phyloP scores from a whole-genome alignment of 1,139 yeast genomes.

The Pichia sp. region DNA sequence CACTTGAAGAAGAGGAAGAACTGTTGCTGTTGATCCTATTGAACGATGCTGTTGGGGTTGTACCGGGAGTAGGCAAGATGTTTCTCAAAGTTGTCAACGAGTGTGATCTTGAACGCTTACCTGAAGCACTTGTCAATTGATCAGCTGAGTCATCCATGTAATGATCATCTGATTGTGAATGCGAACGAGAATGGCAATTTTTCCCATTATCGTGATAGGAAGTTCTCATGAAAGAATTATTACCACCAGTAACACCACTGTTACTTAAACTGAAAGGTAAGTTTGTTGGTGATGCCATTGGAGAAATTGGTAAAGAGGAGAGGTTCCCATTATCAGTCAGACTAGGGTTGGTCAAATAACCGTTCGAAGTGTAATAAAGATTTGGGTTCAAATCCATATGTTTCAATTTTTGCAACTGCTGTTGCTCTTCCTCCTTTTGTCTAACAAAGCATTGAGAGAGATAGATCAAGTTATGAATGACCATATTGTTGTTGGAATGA shows the following conservation, averaged over 20 bases:
- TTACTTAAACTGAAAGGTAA: slow-evolving; percentile 6
- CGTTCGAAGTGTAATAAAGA: slow-evolving; percentile 11
- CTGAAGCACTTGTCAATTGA: not conserved
- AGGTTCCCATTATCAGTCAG: slow-evolving; percentile 15
- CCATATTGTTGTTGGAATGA: slow-evolving; percentile 18
- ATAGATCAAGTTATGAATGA: slow-evolving; percentile 23
- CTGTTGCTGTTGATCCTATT: slow-evolving; percentile 11
- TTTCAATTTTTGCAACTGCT: slow-evolving; percentile 13
- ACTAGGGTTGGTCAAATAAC: slow-evolving; percentile 10
- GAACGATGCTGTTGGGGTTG: slow-evolving; percentile 25
- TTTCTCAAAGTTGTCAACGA: slow-evolving; percentile 19
- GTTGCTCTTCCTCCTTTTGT: slow-evolving; percentile 22
- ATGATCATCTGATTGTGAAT: slow-evolving; percentile 6
- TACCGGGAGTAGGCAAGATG: slow-evolving; percentile 29
- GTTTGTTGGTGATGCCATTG: slow-evolving; percentile 28
- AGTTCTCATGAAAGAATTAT: slow-evolving; percentile 11
- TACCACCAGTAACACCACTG: not conserved
- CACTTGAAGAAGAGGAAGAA: not conserved
- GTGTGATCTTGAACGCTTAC: slow-evolving; percentile 24
- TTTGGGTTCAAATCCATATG: slow-evolving; percentile 15
- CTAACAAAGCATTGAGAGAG: slow-evolving; percentile 24
- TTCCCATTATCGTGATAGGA: not conserved
- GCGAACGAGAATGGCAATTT: not conserved
- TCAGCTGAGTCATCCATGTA: slow-evolving; percentile 1
- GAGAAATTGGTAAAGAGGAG: slow-evolving; percentile 25